These are phyloP conservation scores for Eucommia ulmoides DNA, from an alignment of 257 asterid genomes.

Conservation along the genomic window DNA sequence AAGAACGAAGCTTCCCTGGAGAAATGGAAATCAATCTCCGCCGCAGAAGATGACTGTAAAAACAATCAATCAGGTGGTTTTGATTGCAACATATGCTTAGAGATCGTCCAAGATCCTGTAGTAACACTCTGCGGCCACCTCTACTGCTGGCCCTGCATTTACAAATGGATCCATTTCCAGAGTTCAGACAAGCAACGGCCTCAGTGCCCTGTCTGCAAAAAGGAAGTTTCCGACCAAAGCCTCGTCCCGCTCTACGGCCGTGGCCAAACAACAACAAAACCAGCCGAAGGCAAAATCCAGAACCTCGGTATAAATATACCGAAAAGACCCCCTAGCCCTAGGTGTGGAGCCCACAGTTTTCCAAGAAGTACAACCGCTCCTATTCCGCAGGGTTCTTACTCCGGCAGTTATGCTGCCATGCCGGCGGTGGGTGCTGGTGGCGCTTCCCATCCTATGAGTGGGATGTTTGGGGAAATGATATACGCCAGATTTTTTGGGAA, in stretches of 20 bases:
- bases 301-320: slow-evolving; percentile 29
- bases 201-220: slow-evolving; percentile 73
- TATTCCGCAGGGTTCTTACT: background rate
- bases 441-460: slow-evolving; percentile 30
- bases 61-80: slow-evolving; percentile 24
- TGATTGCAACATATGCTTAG: slow-evolving; percentile 76
- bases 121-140: slow-evolving; percentile 81
- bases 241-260: slow-evolving; percentile 69
- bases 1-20: slow-evolving; percentile 8
- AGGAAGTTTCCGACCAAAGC: slow-evolving; percentile 36
- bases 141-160: slow-evolving; percentile 84
- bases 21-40: slow-evolving; percentile 19
- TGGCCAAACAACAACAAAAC: slow-evolving; percentile 16
- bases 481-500: slow-evolving; percentile 42
- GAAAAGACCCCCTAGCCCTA: slow-evolving; percentile 39
- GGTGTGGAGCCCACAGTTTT: slow-evolving; percentile 17
- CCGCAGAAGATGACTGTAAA: slow-evolving; percentile 22
- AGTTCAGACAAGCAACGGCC: slow-evolving; percentile 26
- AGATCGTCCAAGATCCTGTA: slow-evolving; percentile 58
- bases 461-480: slow-evolving; percentile 57
- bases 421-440: slow-evolving; percentile 15
- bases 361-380: slow-evolving; percentile 16
- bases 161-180: slow-evolving; percentile 52
- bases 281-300: slow-evolving; percentile 9
- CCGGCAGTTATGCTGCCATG: slow-evolving; percentile 6